Evolutionary conservation across 164 flowering plant species (phyloP).

Genomic region (Euptelea pleiosperma): DNA sequence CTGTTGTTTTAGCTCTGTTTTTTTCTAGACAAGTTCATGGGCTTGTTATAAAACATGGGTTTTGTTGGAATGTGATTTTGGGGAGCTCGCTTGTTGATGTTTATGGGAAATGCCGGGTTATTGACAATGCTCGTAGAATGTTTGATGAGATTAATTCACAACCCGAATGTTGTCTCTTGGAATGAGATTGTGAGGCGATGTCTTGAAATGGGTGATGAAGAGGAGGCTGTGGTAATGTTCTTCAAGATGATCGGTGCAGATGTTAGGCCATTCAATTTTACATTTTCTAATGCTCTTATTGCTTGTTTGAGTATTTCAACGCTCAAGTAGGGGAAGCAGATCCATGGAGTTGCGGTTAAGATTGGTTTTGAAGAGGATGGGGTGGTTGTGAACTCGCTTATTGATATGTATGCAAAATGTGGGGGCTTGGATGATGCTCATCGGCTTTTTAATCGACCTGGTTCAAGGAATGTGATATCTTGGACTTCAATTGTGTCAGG

Average conservation of each 20-base stretch:
- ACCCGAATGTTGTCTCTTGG: conserved; percentile 57
- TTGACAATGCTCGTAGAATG: conserved; percentile 46
- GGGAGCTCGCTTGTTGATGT: conserved; percentile 60
- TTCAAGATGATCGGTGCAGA: conserved; percentile 31
- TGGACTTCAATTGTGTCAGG: conserved; percentile 54
- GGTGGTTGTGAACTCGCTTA: conserved; percentile 42
- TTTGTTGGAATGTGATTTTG: conserved; percentile 49
- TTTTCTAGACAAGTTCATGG: conserved; percentile 48
- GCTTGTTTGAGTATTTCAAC: conserved; percentile 47
- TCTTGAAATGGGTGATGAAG: conserved; percentile 45
- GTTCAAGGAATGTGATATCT: conserved; percentile 33
- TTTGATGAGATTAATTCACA: conserved; percentile 54
- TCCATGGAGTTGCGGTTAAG: conserved; percentile 48
- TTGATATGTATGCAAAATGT: conserved; percentile 56
- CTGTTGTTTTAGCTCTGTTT: conserved; percentile 25
- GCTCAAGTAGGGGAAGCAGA: conserved; percentile 41
- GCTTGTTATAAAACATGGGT: conserved; percentile 40
- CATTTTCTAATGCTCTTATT: conserved; percentile 49
- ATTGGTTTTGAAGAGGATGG: conserved; percentile 32
- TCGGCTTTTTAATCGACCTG: conserved; percentile 32
- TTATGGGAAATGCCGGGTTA: conserved; percentile 56
- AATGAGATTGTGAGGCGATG: conserved; percentile 63
- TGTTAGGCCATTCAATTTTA: conserved; percentile 40
- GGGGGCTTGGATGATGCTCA: conserved; percentile 35
- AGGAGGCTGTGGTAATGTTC: conserved; percentile 46